Evolutionary conservation across 352 stramenopile species (phyloP).

Genomic region (Pythium plurisporium): DNA sequence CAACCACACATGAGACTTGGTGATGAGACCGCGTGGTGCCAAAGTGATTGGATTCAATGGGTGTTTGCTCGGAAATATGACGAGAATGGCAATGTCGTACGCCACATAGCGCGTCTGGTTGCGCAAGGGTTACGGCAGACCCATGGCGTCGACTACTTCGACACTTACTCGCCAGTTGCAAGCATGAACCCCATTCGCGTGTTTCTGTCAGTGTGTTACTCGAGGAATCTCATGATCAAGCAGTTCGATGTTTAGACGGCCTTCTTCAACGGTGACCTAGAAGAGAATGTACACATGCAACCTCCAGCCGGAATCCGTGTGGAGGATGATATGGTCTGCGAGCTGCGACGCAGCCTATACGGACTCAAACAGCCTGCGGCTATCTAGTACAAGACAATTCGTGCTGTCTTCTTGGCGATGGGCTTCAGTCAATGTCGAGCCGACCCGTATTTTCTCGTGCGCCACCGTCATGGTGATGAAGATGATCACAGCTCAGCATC

Average conservation of each 20-base stretch:
- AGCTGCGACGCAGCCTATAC: constrained; percentile 26
- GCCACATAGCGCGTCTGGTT: constrained; percentile 14
- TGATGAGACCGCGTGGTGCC: neutral
- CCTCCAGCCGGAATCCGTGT: constrained; percentile 14
- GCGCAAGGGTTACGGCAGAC: constrained; percentile 9
- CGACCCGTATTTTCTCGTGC: neutral
- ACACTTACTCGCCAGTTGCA: constrained; percentile 12
- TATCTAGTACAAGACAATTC: no score
- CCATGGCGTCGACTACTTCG: constrained; percentile 9
- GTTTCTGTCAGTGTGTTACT: constrained; percentile 4
- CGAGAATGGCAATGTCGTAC: constrained; percentile 8
- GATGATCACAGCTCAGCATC: no score
- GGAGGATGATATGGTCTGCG: constrained; percentile 19
- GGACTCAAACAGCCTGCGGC: constrained; percentile 28
- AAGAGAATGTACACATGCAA: constrained; percentile 26
- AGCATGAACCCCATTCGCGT: constrained; percentile 15
- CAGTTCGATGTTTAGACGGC: constrained; percentile 30
- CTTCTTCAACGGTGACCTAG: constrained; percentile 29
- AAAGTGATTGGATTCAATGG: constrained; percentile 14
- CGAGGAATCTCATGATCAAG: neutral
- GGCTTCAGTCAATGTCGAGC: neutral
- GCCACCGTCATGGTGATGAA: no score
- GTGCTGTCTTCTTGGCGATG: no score
- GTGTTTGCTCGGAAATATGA: constrained; percentile 10
- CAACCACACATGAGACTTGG: constrained; percentile 5